Conservation (phyloP, 2,329 filamentous ascomycete genomes). For the Curvularia eragrostidis region DNA sequence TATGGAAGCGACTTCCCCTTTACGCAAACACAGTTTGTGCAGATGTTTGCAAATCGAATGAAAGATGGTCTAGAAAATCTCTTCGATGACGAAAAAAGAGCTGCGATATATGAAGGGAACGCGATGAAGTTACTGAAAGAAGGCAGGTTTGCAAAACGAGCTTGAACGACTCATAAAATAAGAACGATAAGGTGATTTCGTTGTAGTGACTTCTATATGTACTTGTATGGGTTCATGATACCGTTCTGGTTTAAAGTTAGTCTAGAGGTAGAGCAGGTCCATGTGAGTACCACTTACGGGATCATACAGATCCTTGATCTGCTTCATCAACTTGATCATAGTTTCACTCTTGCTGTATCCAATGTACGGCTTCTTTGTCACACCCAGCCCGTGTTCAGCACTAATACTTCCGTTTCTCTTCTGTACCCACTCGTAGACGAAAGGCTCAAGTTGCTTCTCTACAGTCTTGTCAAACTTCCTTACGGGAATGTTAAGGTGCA, state of each 20-base stretch:
- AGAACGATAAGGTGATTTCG: slow-evolving; percentile 10
- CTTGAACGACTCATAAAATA: background rate
- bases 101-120: slow-evolving; percentile 50
- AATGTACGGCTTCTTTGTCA: slow-evolving; percentile 96
- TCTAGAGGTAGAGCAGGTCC: slow-evolving; percentile 14
- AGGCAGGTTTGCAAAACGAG: slow-evolving; percentile 6
- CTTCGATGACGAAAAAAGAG: slow-evolving; percentile 46
- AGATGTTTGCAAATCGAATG: slow-evolving; percentile 51
- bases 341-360: slow-evolving; percentile 89
- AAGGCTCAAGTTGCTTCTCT: slow-evolving; percentile 88
- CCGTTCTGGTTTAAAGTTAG: slow-evolving; percentile 70
- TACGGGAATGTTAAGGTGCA: slow-evolving; percentile 90
- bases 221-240: slow-evolving; percentile 99
- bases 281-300: slow-evolving; percentile 68
- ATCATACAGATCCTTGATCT: slow-evolving; percentile 93
- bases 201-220: slow-evolving; percentile 61
- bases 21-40: slow-evolving; percentile 51
- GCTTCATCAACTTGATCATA: slow-evolving; percentile 90
- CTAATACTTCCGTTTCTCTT: slow-evolving; percentile 91
- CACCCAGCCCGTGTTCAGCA: slow-evolving; percentile 90
- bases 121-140: slow-evolving; percentile 43
- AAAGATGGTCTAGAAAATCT: slow-evolving; percentile 50
- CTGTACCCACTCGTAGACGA: slow-evolving; percentile 96
- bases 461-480: slow-evolving; percentile 85
- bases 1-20: slow-evolving; percentile 64